phyloP scores from a whole-genome alignment of 1,284 basidiomycete species.

The Pterulicium gracile region DNA sequence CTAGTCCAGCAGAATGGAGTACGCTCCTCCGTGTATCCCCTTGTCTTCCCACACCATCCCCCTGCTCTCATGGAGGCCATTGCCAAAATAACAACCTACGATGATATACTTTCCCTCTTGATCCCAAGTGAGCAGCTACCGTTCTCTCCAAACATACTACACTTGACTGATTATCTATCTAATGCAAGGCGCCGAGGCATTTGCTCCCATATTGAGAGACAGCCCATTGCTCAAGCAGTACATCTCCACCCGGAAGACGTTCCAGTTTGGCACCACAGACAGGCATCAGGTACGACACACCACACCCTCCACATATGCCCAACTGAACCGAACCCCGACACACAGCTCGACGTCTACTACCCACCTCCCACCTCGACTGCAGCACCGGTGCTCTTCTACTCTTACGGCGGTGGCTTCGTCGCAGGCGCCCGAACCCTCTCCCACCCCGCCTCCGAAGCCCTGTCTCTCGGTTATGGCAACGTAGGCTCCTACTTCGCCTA shows the following conservation, averaged over 20 bases:
- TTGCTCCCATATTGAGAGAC: conserved; percentile 31
- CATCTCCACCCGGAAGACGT: conserved; percentile 32
- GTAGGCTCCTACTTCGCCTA: conserved; percentile 49
- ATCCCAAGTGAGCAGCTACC: not conserved
- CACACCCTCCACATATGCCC: not conserved
- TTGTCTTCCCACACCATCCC: no score
- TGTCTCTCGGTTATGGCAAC: conserved; percentile 38
- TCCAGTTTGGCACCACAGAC: conserved; percentile 40
- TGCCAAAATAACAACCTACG: not conserved
- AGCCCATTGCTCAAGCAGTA: conserved; percentile 27
- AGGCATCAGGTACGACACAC: conserved; percentile 37
- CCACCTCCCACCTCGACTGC: conserved; percentile 22
- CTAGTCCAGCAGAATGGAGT: no score
- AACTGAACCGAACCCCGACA: not conserved
- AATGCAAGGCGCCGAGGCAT: conserved; percentile 28
- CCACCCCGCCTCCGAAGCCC: conserved; percentile 25
- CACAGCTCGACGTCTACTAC: conserved; percentile 47
- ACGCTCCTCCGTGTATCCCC: no score
- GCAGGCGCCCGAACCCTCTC: conserved; percentile 34
- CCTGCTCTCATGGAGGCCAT: not conserved
- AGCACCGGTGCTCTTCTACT: conserved; percentile 44
- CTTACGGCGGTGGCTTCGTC: conserved; percentile 55
- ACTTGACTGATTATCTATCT: no score
- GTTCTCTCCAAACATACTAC: no score
- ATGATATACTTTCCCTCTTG: not conserved